Evolutionary conservation across 805 yeast genomes (phyloP).

Genomic region (Kurtzmaniella cleridarum): DNA sequence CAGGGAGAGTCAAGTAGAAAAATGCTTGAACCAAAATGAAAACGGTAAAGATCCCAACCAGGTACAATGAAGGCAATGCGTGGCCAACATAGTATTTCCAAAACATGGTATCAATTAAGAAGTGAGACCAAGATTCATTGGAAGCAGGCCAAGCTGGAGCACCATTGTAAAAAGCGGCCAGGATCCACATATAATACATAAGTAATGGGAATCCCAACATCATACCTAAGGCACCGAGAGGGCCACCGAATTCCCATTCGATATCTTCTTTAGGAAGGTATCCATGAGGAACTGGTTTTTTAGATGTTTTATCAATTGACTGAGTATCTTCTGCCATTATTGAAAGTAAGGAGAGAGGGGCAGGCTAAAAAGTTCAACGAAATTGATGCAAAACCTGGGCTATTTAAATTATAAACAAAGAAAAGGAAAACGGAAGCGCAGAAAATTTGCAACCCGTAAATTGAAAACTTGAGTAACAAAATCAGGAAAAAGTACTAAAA

Average conservation of each 20-base stretch:
- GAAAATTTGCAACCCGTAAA: too few relatives aligned
- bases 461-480: too few relatives aligned
- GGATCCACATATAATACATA: conserved; percentile 96
- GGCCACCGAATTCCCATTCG: conserved; percentile 92
- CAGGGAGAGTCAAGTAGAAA: conserved; percentile 83
- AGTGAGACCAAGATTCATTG: conserved; percentile 51
- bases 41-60: conserved; percentile 67
- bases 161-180: conserved; percentile 77
- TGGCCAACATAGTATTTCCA: conserved; percentile 37
- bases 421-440: too few relatives aligned
- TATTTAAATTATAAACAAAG: too few relatives aligned
- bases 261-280: conserved; percentile 42
- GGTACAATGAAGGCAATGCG: conserved; percentile 54
- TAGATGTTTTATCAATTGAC: conserved; percentile 6
- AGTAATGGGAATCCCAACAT: conserved; percentile 85
- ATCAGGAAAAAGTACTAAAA: too few relatives aligned
- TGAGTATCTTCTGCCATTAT: conserved; percentile 1
- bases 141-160: conserved; percentile 60
- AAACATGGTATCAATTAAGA: conserved; percentile 36
- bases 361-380: too few relatives aligned
- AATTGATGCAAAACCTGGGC: too few relatives aligned
- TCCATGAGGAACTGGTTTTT: conserved; percentile 16
- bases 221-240: conserved; percentile 86
- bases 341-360: too few relatives aligned
- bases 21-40: conserved; percentile 66